phyloP scores from a whole-genome alignment of 169 alveolate genomes.

The Plasmodium yoelii region DNA sequence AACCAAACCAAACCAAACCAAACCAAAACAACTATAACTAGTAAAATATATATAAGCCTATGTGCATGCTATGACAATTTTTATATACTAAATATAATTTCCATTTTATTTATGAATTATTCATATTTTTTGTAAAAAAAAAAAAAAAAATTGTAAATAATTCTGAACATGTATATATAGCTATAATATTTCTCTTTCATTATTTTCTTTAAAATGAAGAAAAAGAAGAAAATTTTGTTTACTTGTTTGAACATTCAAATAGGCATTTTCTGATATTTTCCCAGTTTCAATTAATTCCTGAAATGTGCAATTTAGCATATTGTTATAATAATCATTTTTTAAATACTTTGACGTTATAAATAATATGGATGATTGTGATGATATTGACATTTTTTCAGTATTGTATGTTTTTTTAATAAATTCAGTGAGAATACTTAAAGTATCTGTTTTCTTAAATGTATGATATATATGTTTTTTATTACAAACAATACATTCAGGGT shows the following conservation, averaged over 20 bases:
- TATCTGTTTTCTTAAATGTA: constrained; percentile 3
- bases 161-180: neutral
- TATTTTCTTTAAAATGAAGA: constrained; percentile 4
- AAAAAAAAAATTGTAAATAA: neutral
- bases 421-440: constrained; percentile 6
- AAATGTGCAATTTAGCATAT: constrained; percentile 9
- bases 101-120: constrained; percentile 2
- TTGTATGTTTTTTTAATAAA: constrained; percentile 2
- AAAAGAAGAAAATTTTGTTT: constrained; percentile 14
- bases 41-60: too few species aligned
- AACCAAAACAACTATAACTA: too few species aligned
- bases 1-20: too few species aligned
- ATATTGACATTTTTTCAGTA: constrained; percentile 12
- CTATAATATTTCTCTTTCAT: too few species aligned
- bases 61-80: too few species aligned
- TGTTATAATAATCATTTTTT: constrained; percentile 6
- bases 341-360: constrained; percentile 12
- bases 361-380: constrained; percentile 25
- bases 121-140: neutral
- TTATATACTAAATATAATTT: too few species aligned
- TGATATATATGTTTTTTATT: constrained; percentile 22
- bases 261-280: constrained; percentile 6
- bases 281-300: constrained; percentile 30
- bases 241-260: constrained; percentile 29
- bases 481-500: constrained; percentile 25